phyloP scores from a whole-genome alignment of 805 yeast genomes.

The Yamadazyma tumulicola region DNA sequence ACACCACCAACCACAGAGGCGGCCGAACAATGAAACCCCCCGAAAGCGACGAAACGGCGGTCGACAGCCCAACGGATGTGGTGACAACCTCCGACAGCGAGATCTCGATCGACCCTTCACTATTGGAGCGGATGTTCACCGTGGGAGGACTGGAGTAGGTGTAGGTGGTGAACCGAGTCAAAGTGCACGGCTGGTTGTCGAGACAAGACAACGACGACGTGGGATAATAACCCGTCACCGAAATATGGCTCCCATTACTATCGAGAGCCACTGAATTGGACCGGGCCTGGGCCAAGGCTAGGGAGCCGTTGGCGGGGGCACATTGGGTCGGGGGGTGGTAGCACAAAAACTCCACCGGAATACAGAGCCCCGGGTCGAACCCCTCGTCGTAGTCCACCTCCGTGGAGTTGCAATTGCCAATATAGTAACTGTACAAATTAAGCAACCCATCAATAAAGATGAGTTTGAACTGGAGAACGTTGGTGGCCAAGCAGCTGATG shows the following conservation, averaged over 20 bases:
- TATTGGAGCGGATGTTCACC: not conserved
- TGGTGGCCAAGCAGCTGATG: slow-evolving; percentile 9
- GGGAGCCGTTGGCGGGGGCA: not conserved
- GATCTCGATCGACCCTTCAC: too few species aligned
- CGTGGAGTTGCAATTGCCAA: slow-evolving; percentile 12
- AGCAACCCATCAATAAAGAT: slow-evolving; percentile 3
- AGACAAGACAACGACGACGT: slow-evolving; percentile 6
- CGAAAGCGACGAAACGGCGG: too few species aligned
- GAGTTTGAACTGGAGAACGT: slow-evolving; percentile 12
- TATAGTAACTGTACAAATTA: slow-evolving; percentile 9
- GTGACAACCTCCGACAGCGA: too few species aligned
- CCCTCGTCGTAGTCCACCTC: slow-evolving; percentile 7
- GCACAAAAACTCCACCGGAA: slow-evolving; percentile 8
- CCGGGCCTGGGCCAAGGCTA: slow-evolving; percentile 4
- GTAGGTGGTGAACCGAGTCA: slow-evolving; percentile 1
- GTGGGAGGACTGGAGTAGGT: not conserved
- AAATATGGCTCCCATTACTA: not conserved
- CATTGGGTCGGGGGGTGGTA: slow-evolving; percentile 2
- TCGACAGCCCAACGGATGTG: too few species aligned
- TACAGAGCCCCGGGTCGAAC: slow-evolving; percentile 7
- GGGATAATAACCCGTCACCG: slow-evolving; percentile 7
- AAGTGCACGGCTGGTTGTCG: slow-evolving; percentile 6
- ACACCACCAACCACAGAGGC: too few species aligned
- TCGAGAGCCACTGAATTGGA: not conserved
- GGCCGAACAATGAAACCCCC: too few species aligned